Evolutionary conservation across 225 moss, liverwort and hornwort species (phyloP).

Genomic region (Asterella californica): DNA sequence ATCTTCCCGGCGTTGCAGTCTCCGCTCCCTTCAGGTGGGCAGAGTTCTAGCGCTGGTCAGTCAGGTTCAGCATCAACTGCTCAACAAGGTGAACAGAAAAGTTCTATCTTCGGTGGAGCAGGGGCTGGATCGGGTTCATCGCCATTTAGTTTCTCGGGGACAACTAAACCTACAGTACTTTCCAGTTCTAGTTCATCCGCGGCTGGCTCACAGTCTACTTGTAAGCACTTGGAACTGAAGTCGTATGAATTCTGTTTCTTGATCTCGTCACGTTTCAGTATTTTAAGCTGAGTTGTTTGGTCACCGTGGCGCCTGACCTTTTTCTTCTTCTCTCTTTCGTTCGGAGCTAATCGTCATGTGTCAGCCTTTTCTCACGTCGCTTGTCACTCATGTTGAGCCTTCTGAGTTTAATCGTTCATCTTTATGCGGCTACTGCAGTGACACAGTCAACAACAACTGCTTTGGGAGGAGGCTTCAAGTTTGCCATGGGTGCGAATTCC

Average conservation of each 20-base stretch:
- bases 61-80: constrained; percentile 23
- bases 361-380: no score
- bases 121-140: constrained; percentile 35
- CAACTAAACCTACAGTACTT: constrained; percentile 47
- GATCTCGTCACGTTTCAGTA: not conserved
- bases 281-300: not conserved
- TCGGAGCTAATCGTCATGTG: no score
- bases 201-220: constrained; percentile 26
- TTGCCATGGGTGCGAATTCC: constrained; percentile 32
- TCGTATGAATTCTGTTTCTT: not conserved
- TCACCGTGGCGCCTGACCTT: not conserved
- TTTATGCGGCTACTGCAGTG: constrained; percentile 1
- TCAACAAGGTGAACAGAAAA: constrained; percentile 30
- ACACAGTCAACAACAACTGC: constrained; percentile 30
- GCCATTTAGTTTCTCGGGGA: constrained; percentile 50
- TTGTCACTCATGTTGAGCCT: no score
- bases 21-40: constrained; percentile 25
- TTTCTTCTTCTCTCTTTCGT: not conserved
- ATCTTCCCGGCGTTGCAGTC: constrained; percentile 26
- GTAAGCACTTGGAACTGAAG: not conserved
- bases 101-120: constrained; percentile 39
- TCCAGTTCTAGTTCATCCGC: constrained; percentile 36
- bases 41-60: constrained; percentile 26
- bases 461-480: constrained; percentile 54
- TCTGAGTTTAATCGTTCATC: not conserved